Evolutionary conservation across 257 asterid species (phyloP).

Genomic region (Mitragyna speciosa): DNA sequence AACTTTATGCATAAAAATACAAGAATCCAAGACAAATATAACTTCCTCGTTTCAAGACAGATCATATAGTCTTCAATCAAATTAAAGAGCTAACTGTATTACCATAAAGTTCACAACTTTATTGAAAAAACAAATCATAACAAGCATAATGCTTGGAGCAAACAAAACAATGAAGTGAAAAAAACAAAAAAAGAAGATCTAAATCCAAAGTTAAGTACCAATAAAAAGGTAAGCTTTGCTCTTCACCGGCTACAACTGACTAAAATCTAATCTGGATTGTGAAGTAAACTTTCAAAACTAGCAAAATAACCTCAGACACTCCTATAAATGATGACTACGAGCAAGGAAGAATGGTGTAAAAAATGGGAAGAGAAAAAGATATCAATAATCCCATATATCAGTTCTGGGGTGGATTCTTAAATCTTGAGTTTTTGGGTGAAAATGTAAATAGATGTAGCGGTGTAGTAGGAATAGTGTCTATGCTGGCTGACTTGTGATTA

Average conservation of each 20-base stretch:
- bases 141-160: not conserved
- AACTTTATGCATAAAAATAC: not conserved
- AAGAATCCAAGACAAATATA: not conserved
- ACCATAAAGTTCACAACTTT: not conserved
- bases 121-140: not conserved
- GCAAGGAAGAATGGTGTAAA: not conserved
- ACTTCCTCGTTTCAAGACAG: not conserved
- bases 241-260: not conserved
- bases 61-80: not conserved
- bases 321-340: conserved; percentile 5
- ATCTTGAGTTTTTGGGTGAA: not conserved
- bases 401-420: conserved; percentile 8
- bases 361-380: not conserved
- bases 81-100: not conserved
- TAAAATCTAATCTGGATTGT: conserved; percentile 2
- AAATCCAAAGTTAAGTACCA: conserved; percentile 6
- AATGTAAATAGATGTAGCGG: not conserved
- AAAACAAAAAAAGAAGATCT: not conserved
- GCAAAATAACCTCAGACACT: conserved; percentile 3
- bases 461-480: not conserved
- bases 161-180: not conserved
- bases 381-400: not conserved
- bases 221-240: not conserved
- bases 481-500: not conserved
- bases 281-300: not conserved